Percentiles rank a stretch among this genome's conserved stretches.
These are phyloP conservation scores for Russula sp. DNA, from an alignment of 768 basidiomycete species.

Conservation along the genomic window DNA sequence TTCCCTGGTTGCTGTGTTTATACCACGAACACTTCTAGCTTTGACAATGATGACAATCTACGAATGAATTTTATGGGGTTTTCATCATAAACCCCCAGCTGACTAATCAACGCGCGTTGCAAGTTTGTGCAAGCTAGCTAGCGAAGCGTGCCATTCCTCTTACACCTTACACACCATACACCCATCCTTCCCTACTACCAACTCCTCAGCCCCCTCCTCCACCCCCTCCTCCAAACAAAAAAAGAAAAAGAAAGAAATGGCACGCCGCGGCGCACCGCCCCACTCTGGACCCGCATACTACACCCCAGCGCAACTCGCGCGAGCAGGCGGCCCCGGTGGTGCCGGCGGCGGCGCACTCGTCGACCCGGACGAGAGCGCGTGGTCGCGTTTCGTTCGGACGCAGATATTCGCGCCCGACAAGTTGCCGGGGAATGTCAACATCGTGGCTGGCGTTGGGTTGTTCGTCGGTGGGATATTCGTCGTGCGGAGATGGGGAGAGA, in stretches of 20 bases:
- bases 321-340: not conserved
- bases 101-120: not conserved
- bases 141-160: too few species aligned
- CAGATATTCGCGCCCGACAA: conserved; percentile 71
- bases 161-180: not conserved
- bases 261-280: conserved; percentile 59
- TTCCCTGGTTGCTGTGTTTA: not conserved
- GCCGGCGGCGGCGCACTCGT: conserved; percentile 30
- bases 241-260: conserved; percentile 37
- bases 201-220: not conserved
- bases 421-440: conserved; percentile 62
- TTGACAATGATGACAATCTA: too few species aligned
- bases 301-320: conserved; percentile 35
- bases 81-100: too few species aligned
- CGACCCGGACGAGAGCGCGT: conserved; percentile 57
- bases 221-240: not conserved
- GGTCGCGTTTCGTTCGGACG: conserved; percentile 47
- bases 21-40: not conserved
- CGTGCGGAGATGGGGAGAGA: conserved; percentile 70
- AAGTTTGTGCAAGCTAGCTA: too few species aligned
- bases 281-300: conserved; percentile 49
- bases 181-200: not conserved
- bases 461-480: conserved; percentile 66
- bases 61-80: too few species aligned
- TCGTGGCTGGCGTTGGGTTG: conserved; percentile 54